Percentiles rank a stretch among this genome's conserved stretches.
Conservation (phyloP, 768 basidiomycete species). For the Boletus vinaceobasis region DNA sequence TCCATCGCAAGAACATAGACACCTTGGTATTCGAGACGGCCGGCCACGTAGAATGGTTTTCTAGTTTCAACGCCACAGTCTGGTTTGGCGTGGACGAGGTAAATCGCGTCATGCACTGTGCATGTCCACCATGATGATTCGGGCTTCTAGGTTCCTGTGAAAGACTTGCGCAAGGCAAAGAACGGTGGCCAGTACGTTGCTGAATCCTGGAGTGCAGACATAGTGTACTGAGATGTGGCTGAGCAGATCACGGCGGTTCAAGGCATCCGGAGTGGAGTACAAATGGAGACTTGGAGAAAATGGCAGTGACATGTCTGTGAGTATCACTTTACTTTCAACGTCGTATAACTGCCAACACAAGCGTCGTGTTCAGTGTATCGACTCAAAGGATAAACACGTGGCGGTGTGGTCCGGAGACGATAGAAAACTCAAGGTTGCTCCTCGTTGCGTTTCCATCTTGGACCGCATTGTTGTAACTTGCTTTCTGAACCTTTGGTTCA, state of each 20-base stretch:
- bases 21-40: slow-evolving; percentile 48
- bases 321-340: slow-evolving; percentile 15
- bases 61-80: slow-evolving; percentile 41
- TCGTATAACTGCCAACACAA: not conserved
- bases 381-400: slow-evolving; percentile 45
- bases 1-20: slow-evolving; percentile 44
- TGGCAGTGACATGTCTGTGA: slow-evolving; percentile 43
- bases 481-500: slow-evolving; percentile 51
- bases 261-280: slow-evolving; percentile 45
- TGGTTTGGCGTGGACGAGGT: slow-evolving; percentile 51
- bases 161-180: slow-evolving; percentile 49
- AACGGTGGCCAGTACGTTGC: slow-evolving; percentile 48
- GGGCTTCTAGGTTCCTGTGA: slow-evolving; percentile 35
- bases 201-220: not conserved
- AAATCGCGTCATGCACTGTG: not conserved
- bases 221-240: slow-evolving; percentile 1
- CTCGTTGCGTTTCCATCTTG: slow-evolving; percentile 38
- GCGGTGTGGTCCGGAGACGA: slow-evolving; percentile 45
- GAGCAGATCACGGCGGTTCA: slow-evolving; percentile 53
- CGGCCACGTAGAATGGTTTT: slow-evolving; percentile 52
- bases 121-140: not conserved
- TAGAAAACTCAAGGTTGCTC: slow-evolving; percentile 38
- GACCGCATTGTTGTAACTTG: slow-evolving; percentile 55
- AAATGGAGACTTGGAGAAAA: slow-evolving; percentile 54
- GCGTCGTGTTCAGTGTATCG: slow-evolving; percentile 42